Base-by-base conservation (phyloP, 768 basidiomycete genomes). In the Trametes sanguinea region DNA sequence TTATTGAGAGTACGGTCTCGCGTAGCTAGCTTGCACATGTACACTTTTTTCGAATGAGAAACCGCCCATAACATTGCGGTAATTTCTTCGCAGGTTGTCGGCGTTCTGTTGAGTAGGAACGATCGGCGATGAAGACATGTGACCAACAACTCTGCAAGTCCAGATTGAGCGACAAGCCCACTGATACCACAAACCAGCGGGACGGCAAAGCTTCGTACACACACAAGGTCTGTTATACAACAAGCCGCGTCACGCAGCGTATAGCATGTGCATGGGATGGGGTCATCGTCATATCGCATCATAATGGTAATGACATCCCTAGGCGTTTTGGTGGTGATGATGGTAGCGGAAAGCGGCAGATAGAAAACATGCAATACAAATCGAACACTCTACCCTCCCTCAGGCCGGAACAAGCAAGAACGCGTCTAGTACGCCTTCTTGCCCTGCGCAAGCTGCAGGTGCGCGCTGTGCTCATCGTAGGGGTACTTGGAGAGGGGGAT, bases 381-480 rank as follows among this genome's bases (percentile, higher is more conserved):
- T 58, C 57, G 51, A 45, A 63, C 62, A 58, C 10, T 60, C 56
- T 63, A 62, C 62, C 46, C 51, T 57, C 54, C 57, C 47, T 45
- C 37, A 47, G 30, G 51, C 46, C 48, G 46, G 33, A 30, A 46
- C 51, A 30, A 54, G 14, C 51, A 46, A 47, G 16, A 37, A 54
- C 40, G 43, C 58, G 68, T 68, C 77, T 88, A 89, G 68, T 83
- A 82, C 74, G 72, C 72, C 76, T 89, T 89, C 83, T 94, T 95
- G 77, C 85, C 83, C 57, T 88, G 84, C 57, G 85, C 83, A 67
- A 96, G 82, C 74, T 91, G 91, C 63, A 99, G 84, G 76, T 97
- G 94, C 48, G 87, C 89, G 72, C 92, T 92, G 85, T 94, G 89
- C 80, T 96, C 95, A 76, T 98, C 96, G 81, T 91, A 97, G 8